These are phyloP conservation scores for Penicillium bialowiezense DNA, from an alignment of 495 filamentous ascomycete genomes.

Conservation along the genomic window DNA sequence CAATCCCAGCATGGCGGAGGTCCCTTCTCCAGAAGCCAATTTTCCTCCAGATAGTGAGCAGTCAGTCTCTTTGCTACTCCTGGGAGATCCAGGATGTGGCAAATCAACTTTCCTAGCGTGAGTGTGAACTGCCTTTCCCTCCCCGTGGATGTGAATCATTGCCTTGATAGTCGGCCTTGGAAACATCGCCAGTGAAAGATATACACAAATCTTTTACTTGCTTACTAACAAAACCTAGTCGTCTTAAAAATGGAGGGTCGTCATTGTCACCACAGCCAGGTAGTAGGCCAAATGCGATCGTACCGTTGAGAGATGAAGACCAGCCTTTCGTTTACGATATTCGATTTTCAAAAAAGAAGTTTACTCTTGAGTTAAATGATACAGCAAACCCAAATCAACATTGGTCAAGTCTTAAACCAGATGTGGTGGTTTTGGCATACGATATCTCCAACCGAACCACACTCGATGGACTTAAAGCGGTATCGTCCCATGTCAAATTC, in stretches of 20 bases:
- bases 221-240: slow-evolving; percentile 16
- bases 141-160: neutral
- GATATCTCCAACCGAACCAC: slow-evolving; percentile 68
- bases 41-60: slow-evolving; percentile 16
- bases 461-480: slow-evolving; percentile 60
- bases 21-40: slow-evolving; percentile 4
- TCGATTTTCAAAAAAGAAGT: slow-evolving; percentile 61
- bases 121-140: slow-evolving; percentile 32
- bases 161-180: too few relatives aligned
- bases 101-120: slow-evolving; percentile 90
- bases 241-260: slow-evolving; percentile 24
- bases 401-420: slow-evolving; percentile 69
- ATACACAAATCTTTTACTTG: too few relatives aligned
- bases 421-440: slow-evolving; percentile 77
- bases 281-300: slow-evolving; percentile 11
- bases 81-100: slow-evolving; percentile 78
- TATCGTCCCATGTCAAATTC: slow-evolving; percentile 18
- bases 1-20: slow-evolving; percentile 10
- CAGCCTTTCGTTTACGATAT: slow-evolving; percentile 85
- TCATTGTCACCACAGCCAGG: slow-evolving; percentile 2
- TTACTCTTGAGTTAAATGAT: slow-evolving; percentile 76
- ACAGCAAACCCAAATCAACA: slow-evolving; percentile 67
- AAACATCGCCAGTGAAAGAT: too few relatives aligned
- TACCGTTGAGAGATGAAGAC: slow-evolving; percentile 64
- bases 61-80: slow-evolving; percentile 67